Percentiles rank a stretch among this genome's conserved stretches.
Evolutionary conservation across 495 filamentous ascomycete genomes (phyloP).

Genomic region (Pseudoneurospora amorphoporcata): DNA sequence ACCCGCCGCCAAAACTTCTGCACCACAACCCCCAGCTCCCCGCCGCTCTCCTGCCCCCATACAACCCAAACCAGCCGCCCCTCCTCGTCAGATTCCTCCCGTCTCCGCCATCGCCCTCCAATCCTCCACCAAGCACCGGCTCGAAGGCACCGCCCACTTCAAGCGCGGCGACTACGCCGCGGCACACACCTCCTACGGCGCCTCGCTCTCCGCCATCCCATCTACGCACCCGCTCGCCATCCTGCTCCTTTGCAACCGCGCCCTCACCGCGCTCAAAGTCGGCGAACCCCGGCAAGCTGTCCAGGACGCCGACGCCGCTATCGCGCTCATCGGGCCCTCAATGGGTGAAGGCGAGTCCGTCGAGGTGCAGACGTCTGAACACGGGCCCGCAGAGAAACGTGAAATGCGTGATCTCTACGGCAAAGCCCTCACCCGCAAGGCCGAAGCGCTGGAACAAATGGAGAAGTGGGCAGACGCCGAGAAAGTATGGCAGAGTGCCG

Average conservation of each 20-base stretch:
- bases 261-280: slow-evolving; percentile 77
- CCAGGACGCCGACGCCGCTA: slow-evolving; percentile 66
- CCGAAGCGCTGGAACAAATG: slow-evolving; percentile 89
- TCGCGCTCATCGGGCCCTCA: slow-evolving; percentile 68
- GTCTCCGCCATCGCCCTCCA: slow-evolving; percentile 58
- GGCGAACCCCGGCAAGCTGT: slow-evolving; percentile 82
- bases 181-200: slow-evolving; percentile 72
- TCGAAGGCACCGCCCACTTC: slow-evolving; percentile 75
- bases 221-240: slow-evolving; percentile 75
- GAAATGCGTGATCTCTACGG: slow-evolving; percentile 88
- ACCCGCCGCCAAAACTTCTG: slow-evolving; percentile 17
- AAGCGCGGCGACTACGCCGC: slow-evolving; percentile 86
- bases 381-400: slow-evolving; percentile 52
- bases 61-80: slow-evolving; percentile 24
- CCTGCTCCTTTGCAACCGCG: slow-evolving; percentile 80
- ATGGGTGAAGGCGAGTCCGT: slow-evolving; percentile 74
- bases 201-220: slow-evolving; percentile 64
- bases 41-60: slow-evolving; percentile 27
- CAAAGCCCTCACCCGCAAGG: slow-evolving; percentile 87
- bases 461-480: slow-evolving; percentile 86
- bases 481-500: slow-evolving; percentile 66
- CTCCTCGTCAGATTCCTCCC: slow-evolving; percentile 54
- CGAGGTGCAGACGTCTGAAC: slow-evolving; percentile 41
- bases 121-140: slow-evolving; percentile 63
- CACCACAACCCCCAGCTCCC: slow-evolving; percentile 25